Percentiles rank a stretch among this genome's conserved stretches.
phyloP scores from a whole-genome alignment of 1,284 basidiomycete species.

The Sanguinoderma infundibulare region DNA sequence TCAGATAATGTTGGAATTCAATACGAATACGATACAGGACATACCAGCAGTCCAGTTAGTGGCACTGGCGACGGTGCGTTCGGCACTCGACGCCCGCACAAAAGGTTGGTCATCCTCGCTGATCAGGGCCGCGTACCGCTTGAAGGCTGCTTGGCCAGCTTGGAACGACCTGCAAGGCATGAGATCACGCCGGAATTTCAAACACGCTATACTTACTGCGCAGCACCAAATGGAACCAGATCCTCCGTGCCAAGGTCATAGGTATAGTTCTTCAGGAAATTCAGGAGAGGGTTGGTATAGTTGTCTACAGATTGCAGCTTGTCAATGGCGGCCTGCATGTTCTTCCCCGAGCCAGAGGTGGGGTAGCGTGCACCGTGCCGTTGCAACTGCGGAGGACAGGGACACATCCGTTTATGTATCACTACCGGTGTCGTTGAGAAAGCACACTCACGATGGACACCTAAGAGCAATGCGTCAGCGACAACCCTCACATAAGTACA shows the following conservation, averaged over 20 bases:
- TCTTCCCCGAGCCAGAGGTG: conserved; percentile 51
- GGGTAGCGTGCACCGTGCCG: conserved; percentile 86
- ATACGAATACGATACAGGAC: conserved; percentile 7
- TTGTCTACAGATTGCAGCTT: conserved; percentile 53
- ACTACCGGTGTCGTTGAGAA: not conserved
- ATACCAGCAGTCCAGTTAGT: conserved; percentile 73
- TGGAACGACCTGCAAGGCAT: conserved; percentile 44
- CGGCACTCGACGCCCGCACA: conserved; percentile 62
- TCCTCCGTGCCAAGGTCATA: conserved; percentile 65
- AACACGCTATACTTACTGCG: conserved; percentile 55
- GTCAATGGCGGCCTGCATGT: conserved; percentile 53
- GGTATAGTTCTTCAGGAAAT: conserved; percentile 66
- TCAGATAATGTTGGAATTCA: too few relatives aligned
- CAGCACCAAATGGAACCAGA: conserved; percentile 71
- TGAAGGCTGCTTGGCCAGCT: conserved; percentile 51
- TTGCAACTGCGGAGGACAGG: conserved; percentile 68
- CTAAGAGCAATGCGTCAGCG: not conserved
- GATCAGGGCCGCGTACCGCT: conserved; percentile 58
- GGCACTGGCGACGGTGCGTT: conserved; percentile 70
- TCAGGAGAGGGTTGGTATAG: conserved; percentile 52
- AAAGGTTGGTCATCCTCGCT: conserved; percentile 57
- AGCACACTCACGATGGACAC: not conserved
- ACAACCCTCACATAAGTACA: too few relatives aligned
- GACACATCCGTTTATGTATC: not conserved
- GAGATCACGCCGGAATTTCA: not conserved